Base-by-base conservation (phyloP, 2,329 filamentous ascomycete genomes). In the Botrytis cinerea region DNA sequence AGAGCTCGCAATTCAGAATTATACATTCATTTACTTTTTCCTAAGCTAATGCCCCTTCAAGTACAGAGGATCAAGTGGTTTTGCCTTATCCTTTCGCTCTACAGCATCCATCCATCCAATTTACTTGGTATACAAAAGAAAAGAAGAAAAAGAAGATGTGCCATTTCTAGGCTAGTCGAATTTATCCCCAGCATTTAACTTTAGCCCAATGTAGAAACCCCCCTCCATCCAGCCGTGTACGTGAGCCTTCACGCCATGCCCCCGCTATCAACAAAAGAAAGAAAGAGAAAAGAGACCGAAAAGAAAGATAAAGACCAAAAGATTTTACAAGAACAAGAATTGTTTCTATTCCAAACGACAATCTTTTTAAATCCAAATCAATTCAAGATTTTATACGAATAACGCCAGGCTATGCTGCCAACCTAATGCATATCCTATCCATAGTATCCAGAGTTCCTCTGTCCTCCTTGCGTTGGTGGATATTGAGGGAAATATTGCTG, bases 401-500 rank as follows among this genome's bases (percentile, higher is more conserved):
- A 68, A 68, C 66, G 35, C 66, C 66, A 43, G 38, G 66, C 35
- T 32, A 57, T 51, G 43, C 62, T 28, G 28, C 51, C 43, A 61
- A 51, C 46, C 57, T 45, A 69, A 32, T 72, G 35, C 9, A 38
- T 28, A 46, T 60, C 22, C 38, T 78, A 75, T 70, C 75, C 76
- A 38, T 74, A 74, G 74, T 71, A 76, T 57, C 74, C 73, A 59
- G 72, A 57, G 66, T 74, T 76, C 25, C 74, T 72, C 61, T 77
- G 75, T 3, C 66, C 67, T 71, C 74, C 74, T 60, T 76, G 74
- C 46, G 74, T 72, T 62, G 72, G 74, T 46, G 71, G 73, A 64
- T 72, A 68, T 70, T 73, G 75, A 22, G 74, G 63, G 32, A 75
- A 76, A 70, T 75, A 75, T 67, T 76, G 74, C n/a, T 75, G 73